A percentile compares a stretch with the other conserved stretches of the same genome.
Evolutionary conservation across 176 grass and related monocot genomes (phyloP).

Genomic region (Ensete ventricosum): DNA sequence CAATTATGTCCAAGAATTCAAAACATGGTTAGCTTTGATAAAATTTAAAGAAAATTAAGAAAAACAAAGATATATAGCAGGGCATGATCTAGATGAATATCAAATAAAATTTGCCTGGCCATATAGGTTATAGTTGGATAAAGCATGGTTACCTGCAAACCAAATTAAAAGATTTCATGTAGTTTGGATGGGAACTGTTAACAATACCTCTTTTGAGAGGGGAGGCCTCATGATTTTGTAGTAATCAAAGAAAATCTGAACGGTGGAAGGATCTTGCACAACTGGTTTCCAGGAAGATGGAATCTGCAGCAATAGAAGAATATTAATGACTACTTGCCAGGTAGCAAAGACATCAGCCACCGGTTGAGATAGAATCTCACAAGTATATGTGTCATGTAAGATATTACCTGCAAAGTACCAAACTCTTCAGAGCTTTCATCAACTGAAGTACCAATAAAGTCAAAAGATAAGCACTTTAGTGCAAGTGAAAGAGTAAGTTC

Average conservation of each 20-base stretch:
- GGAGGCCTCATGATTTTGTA: constrained; percentile 67
- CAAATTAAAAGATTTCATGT: background rate
- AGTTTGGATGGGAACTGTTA: background rate
- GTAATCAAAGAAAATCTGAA: constrained; percentile 97
- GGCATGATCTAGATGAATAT: too few species aligned
- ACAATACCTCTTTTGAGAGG: constrained; percentile 84
- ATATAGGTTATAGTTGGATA: background rate
- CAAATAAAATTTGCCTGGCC: too few species aligned
- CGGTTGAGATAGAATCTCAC: too few species aligned
- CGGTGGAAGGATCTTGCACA: constrained; percentile 80
- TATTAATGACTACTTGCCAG: constrained; percentile 8
- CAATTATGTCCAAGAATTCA: too few species aligned
- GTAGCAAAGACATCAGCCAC: background rate
- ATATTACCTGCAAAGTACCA: constrained; percentile 80
- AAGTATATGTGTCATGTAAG: background rate
- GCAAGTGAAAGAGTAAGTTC: constrained; percentile 75
- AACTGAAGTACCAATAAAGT: constrained; percentile 90
- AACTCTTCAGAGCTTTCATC: constrained; percentile 99
- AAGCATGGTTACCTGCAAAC: background rate
- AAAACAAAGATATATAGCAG: too few species aligned
- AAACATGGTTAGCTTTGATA: too few species aligned
- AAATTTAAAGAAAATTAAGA: too few species aligned
- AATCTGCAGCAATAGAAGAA: constrained; percentile 53
- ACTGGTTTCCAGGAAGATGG: constrained; percentile 89
- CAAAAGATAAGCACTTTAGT: constrained; percentile 92